Conservation (phyloP, 1,284 basidiomycete genomes). For the Cronartium quercuum region DNA sequence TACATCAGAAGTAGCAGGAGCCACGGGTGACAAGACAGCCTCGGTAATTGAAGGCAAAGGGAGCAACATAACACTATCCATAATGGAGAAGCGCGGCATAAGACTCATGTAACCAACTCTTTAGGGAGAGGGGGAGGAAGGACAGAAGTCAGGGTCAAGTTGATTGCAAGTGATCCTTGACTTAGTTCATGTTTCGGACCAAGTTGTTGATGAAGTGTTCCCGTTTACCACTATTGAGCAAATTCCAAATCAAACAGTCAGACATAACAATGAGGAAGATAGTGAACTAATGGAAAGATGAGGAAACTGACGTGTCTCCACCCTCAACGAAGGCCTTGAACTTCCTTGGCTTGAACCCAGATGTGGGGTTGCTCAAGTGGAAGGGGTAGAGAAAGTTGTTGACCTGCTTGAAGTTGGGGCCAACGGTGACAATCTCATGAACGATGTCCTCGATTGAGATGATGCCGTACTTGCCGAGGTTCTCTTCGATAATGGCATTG, state of each 20-base stretch:
- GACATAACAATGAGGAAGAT: background rate
- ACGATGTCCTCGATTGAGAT: constrained; percentile 97
- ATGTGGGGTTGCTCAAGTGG: constrained; percentile 98
- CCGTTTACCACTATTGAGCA: constrained; percentile 68
- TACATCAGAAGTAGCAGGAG: too few species aligned
- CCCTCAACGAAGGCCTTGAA: constrained; percentile 62
- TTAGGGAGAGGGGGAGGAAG: too few species aligned
- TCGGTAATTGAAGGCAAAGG: too few species aligned
- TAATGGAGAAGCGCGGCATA: too few species aligned
- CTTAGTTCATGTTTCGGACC: constrained; percentile 90
- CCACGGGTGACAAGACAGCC: too few species aligned
- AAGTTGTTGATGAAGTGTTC: constrained; percentile 95
- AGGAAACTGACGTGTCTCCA: constrained; percentile 37
- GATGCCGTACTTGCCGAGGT: constrained; percentile 91
- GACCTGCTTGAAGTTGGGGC: constrained; percentile 98
- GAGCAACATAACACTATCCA: too few species aligned
- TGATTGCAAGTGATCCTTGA: too few species aligned
- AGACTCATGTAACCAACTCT: too few species aligned
- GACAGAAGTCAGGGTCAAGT: too few species aligned
- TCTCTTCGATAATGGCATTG: constrained; percentile 86
- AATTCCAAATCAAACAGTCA: too few species aligned
- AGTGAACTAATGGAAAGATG: background rate
- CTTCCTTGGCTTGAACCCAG: constrained; percentile 94
- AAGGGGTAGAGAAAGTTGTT: constrained; percentile 59
- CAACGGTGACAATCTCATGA: constrained; percentile 90